Base-by-base conservation (phyloP, 495 filamentous ascomycete genomes). In the Apodospora peruviana region DNA sequence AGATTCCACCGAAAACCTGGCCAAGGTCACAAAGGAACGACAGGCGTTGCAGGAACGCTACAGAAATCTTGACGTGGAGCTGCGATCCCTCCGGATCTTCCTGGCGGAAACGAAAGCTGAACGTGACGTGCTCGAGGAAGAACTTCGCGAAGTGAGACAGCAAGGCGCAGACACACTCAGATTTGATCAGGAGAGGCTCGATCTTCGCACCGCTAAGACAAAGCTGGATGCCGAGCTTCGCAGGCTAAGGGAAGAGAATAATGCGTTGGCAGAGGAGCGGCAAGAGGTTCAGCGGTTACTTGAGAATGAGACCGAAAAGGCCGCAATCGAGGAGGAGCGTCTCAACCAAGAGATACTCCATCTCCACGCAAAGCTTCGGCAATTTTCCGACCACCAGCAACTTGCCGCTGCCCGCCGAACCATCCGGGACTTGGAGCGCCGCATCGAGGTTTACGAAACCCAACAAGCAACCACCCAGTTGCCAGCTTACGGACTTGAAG, bases 1-100 rank as follows among this genome's bases (percentile, higher is more conserved):
- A 14, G 66, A 69, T 20, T 54, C 64, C 14, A 62, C 47, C 12
- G 61, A 62, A 25, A 60, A 50, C 36, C 66, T 71, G 10, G 43
- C 57, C 35, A 56, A 70, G 52, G 61, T 80, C 29, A 68, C 75
- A 25, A 68, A 68, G 41, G 83, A 87, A 39, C 80, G 80, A 53
- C 77, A 83, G 43, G 60, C 64, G 2, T 63, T 88, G 20, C 83
- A 86, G 52, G 84, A 85, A 43, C 75, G 84, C 49, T 66, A 85
- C 23, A 72, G 75, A 8, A 75, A 69, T 48, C 64, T 80, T n/a
- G 80, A 83, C 48, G 69, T 78, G 37, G 82, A 87, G 51, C 55
- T 84, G 8, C 78, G 78, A 42, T 66, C 75, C 40, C 55, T 87
- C n/a, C 74, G 74, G 40, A 62, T 69, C 18, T 70, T 77, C 1